Conservation (phyloP, 768 basidiomycete genomes). For the Neoboletus magnificus region DNA sequence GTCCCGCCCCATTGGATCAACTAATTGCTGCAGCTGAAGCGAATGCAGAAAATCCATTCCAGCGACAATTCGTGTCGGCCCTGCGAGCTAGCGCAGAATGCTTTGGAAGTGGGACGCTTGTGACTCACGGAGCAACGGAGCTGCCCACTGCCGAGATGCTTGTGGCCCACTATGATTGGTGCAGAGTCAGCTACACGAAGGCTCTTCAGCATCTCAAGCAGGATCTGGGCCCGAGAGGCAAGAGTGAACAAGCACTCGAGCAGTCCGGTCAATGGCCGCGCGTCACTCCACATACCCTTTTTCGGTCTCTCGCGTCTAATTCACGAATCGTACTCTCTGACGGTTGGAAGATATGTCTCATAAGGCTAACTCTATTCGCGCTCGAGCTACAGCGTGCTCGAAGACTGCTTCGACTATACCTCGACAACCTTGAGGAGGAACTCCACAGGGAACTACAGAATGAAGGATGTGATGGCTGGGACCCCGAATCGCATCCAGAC, state of each 20-base stretch:
- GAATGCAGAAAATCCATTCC: constrained; percentile 10
- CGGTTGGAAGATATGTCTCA: no score
- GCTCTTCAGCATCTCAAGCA: background rate
- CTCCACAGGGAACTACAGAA: no score
- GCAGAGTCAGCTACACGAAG: background rate
- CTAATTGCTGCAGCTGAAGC: constrained; percentile 3
- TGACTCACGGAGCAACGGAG: background rate
- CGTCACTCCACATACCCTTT: constrained; percentile 30
- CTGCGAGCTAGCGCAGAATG: constrained; percentile 8
- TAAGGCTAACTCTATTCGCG: no score
- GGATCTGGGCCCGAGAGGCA: constrained; percentile 12
- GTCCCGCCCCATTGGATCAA: background rate
- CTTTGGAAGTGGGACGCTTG: constrained; percentile 4
- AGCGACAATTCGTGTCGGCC: constrained; percentile 7
- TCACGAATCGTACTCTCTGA: constrained; percentile 11
- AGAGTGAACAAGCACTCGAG: no score
- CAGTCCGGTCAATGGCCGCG: no score
- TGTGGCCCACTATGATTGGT: no score
- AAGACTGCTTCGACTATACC: no score
- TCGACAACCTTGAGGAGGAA: no score
- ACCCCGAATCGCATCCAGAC: no score
- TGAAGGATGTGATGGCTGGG: no score
- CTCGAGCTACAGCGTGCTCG: no score
- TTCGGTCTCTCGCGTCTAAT: constrained; percentile 29
- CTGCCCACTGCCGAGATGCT: constrained; percentile 3